Base-by-base conservation (phyloP, 148 eudicot species). In the Mesembryanthemum crystallinum region DNA sequence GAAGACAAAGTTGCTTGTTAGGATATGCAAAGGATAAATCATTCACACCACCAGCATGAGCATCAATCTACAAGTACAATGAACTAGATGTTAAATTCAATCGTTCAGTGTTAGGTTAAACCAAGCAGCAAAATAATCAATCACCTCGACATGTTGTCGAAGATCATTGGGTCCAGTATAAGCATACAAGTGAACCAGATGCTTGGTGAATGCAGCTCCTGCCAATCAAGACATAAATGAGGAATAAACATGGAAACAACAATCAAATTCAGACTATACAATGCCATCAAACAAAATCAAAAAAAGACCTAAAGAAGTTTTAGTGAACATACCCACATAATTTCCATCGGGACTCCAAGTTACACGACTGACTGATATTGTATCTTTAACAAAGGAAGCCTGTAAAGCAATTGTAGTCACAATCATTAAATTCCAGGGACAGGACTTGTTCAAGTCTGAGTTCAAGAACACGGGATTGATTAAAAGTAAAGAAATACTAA, bases 151-250 rank as follows among this genome's bases (percentile, higher is more conserved):
- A 58, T 87, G 89, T 77, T 90, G 98, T 67, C 88, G 91, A 70
- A 91, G 80, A 76, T 94, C 97, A 83, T 86, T 88, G 58, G 95
- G 76, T 58, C 88, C 90, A 82, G 78, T 67, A 82, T 84, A 87
- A 27, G 89, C 82, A 90, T 91, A 94, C 82, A 94, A 76, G 72
- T 91, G 97, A 78, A 94, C 65, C 75, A 91, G 67, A 78, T 91
- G 94, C 81, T 89, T 91, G 23, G 88, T 77, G 75, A 93, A 93
- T 70, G 98, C 98, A 89, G 86, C 97, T 84, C 98, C 98, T 93
- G 89, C 84, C 29, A 77, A 52, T 0, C 37, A 75, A 51, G 28
- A 57, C 64, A 69, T 62, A 21, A 10, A 61, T 43, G 42, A 64
- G 51, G 58, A 59, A 33, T n/a, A 35, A 25, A 39, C 66, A 37